Percentiles rank a stretch among this genome's conserved stretches.
phyloP scores from a whole-genome alignment of 139 green algal species.

The Picochlorum sp. region DNA sequence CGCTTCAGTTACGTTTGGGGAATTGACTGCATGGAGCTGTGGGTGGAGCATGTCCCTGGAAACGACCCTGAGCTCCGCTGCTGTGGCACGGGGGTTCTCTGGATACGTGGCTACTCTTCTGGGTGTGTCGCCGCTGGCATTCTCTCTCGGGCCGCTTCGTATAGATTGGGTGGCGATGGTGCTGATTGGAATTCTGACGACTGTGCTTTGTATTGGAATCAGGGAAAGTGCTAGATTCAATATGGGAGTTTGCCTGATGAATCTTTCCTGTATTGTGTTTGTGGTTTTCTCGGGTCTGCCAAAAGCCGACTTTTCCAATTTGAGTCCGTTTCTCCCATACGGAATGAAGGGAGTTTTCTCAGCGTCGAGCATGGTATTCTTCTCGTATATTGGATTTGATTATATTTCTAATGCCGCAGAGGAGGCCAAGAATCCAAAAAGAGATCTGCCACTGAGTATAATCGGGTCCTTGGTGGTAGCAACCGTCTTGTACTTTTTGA shows the following conservation, averaged over 20 bases:
- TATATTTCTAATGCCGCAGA: constrained; percentile 54
- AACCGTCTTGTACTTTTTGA: constrained; percentile 52
- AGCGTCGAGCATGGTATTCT: constrained; percentile 42
- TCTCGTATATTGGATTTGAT: constrained; percentile 31
- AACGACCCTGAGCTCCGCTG: constrained; percentile 65
- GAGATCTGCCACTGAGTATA: constrained; percentile 62
- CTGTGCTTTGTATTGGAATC: constrained; percentile 54
- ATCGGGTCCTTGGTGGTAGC: constrained; percentile 43
- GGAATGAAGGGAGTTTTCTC: constrained; percentile 40
- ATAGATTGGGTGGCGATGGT: constrained; percentile 48
- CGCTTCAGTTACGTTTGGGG: constrained; percentile 59
- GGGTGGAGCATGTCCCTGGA: constrained; percentile 77
- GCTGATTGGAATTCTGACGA: constrained; percentile 26
- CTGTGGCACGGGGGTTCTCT: constrained; percentile 65
- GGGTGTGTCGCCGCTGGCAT: constrained; percentile 18
- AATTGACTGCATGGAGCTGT: constrained; percentile 62
- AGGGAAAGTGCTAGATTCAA: constrained; percentile 65
- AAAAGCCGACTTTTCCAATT: constrained; percentile 21
- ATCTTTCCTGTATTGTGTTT: constrained; percentile 40
- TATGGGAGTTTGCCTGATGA: constrained; percentile 25
- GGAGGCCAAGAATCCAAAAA: constrained; percentile 44
- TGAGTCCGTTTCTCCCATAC: constrained; percentile 29
- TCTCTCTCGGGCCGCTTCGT: constrained; percentile 25
- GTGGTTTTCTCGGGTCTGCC: constrained; percentile 32
- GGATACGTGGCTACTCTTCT: constrained; percentile 24